Evolutionary conservation across 2,329 filamentous ascomycete genomes (phyloP).

Genomic region (Elsinoe necatrix): DNA sequence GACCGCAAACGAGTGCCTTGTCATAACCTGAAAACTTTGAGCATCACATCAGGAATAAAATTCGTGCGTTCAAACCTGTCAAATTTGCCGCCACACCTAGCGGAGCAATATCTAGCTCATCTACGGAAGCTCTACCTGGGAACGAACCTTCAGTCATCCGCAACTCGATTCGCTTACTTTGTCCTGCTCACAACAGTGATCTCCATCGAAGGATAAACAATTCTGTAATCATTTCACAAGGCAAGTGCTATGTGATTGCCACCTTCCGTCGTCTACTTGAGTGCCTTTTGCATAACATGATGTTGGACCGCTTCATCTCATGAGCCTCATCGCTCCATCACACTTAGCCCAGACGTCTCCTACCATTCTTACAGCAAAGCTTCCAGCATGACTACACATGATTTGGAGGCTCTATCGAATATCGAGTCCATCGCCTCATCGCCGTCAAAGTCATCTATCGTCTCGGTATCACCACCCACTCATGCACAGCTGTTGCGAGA

Average conservation of each 20-base stretch:
- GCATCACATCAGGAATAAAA: no score
- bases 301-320: background rate
- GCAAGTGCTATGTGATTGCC: background rate
- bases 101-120: no score
- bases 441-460: background rate
- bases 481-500: slow-evolving; percentile 21
- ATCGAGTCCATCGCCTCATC: background rate
- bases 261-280: background rate
- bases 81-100: background rate
- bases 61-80: no score
- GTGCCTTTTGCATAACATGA: background rate
- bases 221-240: background rate
- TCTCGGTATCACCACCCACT: background rate
- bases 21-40: no score
- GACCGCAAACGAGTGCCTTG: no score
- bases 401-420: background rate
- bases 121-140: no score
- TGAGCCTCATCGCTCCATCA: background rate
- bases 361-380: background rate
- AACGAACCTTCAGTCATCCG: no score
- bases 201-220: no score
- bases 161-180: no score
- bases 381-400: background rate
- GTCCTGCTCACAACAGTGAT: no score
- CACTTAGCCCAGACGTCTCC: background rate